These are phyloP conservation scores for Lyophyllum decastes DNA, from an alignment of 768 basidiomycete genomes.

Conservation along the genomic window DNA sequence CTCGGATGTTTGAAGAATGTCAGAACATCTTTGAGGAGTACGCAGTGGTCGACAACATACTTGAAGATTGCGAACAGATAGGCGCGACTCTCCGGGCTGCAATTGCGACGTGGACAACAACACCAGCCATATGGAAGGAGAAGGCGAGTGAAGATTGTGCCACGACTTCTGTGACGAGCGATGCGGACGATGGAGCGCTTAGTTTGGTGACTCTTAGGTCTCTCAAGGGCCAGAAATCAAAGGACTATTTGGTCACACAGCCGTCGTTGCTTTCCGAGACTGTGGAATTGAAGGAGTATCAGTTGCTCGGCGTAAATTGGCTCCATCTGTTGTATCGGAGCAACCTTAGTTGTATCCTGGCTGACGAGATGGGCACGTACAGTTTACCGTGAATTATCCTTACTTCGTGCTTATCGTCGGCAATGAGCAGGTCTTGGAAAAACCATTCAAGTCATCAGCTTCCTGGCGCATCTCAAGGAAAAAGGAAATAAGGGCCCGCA, in stretches of 20 bases:
- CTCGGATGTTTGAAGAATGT: constrained; percentile 90
- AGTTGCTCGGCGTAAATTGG: constrained; percentile 98
- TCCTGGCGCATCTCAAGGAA: constrained; percentile 88
- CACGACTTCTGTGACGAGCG: constrained; percentile 24
- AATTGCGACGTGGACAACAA: constrained; percentile 75
- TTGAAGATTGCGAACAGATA: constrained; percentile 86
- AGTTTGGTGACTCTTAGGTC: constrained; percentile 50
- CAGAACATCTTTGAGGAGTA: constrained; percentile 83
- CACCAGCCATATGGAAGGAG: constrained; percentile 37
- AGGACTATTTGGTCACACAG: constrained; percentile 74
- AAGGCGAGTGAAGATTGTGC: constrained; percentile 36
- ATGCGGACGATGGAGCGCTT: constrained; percentile 63
- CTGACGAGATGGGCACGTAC: constrained; percentile 95
- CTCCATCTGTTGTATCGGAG: constrained; percentile 82
- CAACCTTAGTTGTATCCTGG: constrained; percentile 89
- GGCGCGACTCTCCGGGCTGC: constrained; percentile 72
- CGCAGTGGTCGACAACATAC: constrained; percentile 83
- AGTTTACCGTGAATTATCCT: constrained; percentile 3
- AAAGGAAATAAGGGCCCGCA: constrained; percentile 81
- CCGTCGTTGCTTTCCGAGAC: constrained; percentile 66
- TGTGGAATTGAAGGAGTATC: constrained; percentile 92
- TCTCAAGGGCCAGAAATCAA: constrained; percentile 40
- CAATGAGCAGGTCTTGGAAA: constrained; percentile 82
- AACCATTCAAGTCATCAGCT: constrained; percentile 98
- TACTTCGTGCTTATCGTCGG: constrained; percentile 5